Conservation (phyloP, 345 rosid species). For the Dipteronia sinensis region DNA sequence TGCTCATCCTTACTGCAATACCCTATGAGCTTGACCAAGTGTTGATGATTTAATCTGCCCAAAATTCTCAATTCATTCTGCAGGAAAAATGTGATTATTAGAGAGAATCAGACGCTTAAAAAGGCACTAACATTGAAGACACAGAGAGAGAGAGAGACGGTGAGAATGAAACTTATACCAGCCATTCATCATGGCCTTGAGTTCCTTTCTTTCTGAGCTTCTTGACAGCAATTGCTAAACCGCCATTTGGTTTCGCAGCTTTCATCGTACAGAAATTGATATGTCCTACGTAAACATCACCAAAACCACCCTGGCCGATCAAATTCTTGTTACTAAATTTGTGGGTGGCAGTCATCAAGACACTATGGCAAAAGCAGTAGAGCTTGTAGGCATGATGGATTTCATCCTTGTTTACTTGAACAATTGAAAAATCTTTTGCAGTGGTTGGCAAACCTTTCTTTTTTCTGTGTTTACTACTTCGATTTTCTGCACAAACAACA, state of each 20-base stretch:
- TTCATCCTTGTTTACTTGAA: conserved; percentile 10
- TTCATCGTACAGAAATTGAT: conserved; percentile 29
- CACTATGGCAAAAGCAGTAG: conserved; percentile 26
- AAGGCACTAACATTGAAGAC: not conserved
- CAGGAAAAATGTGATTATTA: conserved; percentile 10
- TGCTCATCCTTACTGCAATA: conserved; percentile 39
- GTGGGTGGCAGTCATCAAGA: conserved; percentile 35
- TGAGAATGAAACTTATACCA: conserved; percentile 31
- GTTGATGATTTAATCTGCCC: conserved; percentile 47
- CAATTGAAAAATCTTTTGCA: conserved; percentile 17
- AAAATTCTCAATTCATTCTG: conserved; percentile 39
- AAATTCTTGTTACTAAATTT: conserved; percentile 37
- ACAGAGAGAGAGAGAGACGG: not conserved
- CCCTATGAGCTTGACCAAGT: conserved; percentile 49
- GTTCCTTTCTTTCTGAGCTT: conserved; percentile 37
- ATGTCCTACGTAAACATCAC: conserved; percentile 48
- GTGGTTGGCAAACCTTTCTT: not conserved
- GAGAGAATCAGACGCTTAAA: not conserved
- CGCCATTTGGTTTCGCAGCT: conserved; percentile 24
- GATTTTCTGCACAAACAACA: conserved; percentile 9
- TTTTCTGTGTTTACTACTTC: not conserved
- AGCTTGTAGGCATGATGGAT: conserved; percentile 18
- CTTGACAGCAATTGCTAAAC: conserved; percentile 46
- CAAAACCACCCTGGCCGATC: conserved; percentile 60
- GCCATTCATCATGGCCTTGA: conserved; percentile 53